Evolutionary conservation across 345 rosid genomes (phyloP).

Genomic region (Geranium rotundifolium): DNA sequence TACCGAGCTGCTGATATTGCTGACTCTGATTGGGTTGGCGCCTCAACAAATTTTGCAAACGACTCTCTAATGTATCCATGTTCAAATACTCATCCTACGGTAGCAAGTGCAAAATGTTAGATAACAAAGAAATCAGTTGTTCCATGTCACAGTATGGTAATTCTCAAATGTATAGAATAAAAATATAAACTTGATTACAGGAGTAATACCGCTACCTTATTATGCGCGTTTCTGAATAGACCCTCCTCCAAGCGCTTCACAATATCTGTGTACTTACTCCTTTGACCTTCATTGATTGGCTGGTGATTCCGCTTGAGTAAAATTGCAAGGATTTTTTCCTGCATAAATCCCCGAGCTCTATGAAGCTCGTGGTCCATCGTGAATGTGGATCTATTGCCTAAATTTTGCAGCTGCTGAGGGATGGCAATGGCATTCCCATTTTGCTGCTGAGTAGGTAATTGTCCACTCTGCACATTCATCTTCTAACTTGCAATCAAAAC

Average conservation of each 20-base stretch:
- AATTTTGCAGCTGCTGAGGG: constrained; percentile 25
- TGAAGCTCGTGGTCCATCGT: constrained; percentile 38
- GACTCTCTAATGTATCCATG: constrained; percentile 53
- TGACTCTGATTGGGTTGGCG: constrained; percentile 27
- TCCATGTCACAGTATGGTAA: not conserved
- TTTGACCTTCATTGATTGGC: constrained; percentile 33
- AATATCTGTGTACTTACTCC: constrained; percentile 38
- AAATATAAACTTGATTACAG: not conserved
- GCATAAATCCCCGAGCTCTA: constrained; percentile 34
- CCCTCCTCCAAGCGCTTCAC: constrained; percentile 87
- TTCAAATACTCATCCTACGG: constrained; percentile 78
- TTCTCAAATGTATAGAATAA: not conserved
- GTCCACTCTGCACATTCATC: constrained; percentile 22
- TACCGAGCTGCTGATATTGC: constrained; percentile 37
- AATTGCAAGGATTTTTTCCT: constrained; percentile 29
- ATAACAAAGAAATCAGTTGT: constrained; percentile 4
- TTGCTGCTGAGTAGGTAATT: constrained; percentile 19
- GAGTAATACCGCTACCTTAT: constrained; percentile 40
- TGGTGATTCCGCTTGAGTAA: constrained; percentile 42
- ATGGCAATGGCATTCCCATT: constrained; percentile 22
- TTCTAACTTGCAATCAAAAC: not conserved
- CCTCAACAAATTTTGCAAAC: constrained; percentile 41
- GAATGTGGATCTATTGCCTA: constrained; percentile 11
- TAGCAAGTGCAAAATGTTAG: constrained; percentile 9
- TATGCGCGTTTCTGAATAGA: constrained; percentile 44